Evolutionary conservation across 2,329 filamentous ascomycete genomes (phyloP), one percentile per base, ranked within the genome.

Genomic region (Chaetomium globosum): DNA sequence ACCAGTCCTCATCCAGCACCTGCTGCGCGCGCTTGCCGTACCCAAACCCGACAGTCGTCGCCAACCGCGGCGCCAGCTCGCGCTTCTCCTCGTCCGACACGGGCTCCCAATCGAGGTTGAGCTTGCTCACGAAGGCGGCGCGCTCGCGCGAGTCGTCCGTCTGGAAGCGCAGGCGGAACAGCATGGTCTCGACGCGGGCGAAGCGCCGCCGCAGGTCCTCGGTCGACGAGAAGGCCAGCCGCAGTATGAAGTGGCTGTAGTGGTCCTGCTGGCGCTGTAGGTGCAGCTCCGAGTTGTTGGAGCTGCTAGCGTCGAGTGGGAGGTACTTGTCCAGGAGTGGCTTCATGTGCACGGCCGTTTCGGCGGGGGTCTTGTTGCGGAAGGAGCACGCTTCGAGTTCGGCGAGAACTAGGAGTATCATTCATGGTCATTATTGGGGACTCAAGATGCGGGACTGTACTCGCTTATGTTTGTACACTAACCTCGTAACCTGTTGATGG

Each of bases 201-300:
- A 98, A 99, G 28, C 95, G 88, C 68, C 90, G 85, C 51, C 95
- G 88, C 46, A 98, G 82, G 73, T 99, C 95, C 74, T 97, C 93
- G 0, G 94, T 97, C 2, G 90, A 88, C 0, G 93, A 88, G 74
- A 99, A 99, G 1, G 95, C 95, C 52, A 99, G 86, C 0, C 95
- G 88, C 6, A 99, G 85, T 67, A 98, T 99, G 76, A 97, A 99
- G 77, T 99, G 95, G 63, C 91, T 95, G 79, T 98, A 99, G 78
- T 99, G 95, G 73, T 99, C 95, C 75, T 95, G 96, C 77, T 94
- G 91, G 31, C 94, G 85, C 79, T 99, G 92, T 39, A 86, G 79
- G 28, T 85, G 83, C 16, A 94, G 79, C 73, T 81, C 84, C 69
- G 76, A 79, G 52, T 77, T 83, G 67, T 73, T 81, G 0, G 91